Evolutionary conservation across 257 asterid species (phyloP).

Genomic region (Galeopsis tetrahit): DNA sequence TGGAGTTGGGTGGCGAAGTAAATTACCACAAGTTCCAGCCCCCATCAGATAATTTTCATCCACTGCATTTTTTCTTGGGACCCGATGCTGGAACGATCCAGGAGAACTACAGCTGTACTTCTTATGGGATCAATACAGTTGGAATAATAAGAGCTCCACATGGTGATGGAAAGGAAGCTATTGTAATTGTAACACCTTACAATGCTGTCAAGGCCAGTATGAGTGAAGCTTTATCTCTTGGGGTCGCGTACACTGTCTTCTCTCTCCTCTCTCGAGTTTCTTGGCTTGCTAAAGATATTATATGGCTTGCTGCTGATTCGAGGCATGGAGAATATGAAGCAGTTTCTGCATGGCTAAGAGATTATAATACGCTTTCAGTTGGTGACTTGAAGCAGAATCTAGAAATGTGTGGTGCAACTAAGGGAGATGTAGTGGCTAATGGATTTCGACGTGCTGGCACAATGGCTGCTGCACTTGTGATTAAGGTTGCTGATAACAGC

Average conservation of each 20-base stretch:
- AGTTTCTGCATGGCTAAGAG: constrained; percentile 90
- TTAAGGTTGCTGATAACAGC: constrained; percentile 74
- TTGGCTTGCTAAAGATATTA: constrained; percentile 96
- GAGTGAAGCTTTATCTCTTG: constrained; percentile 88
- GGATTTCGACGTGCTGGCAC: constrained; percentile 96
- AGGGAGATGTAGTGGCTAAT: constrained; percentile 38
- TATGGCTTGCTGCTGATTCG: constrained; percentile 97
- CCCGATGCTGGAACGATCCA: constrained; percentile 58
- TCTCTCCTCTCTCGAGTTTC: constrained; percentile 84
- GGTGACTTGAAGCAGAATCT: constrained; percentile 49
- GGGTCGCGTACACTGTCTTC: constrained; percentile 80
- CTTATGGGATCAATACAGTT: constrained; percentile 76
- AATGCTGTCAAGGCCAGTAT: constrained; percentile 59
- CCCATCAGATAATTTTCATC: constrained; percentile 58
- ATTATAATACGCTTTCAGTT: constrained; percentile 69
- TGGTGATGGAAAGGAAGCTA: constrained; percentile 97
- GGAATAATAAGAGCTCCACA: constrained; percentile 94
- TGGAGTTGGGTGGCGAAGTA: constrained; percentile 85
- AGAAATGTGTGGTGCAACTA: constrained; percentile 48
- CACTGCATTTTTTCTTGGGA: constrained; percentile 73
- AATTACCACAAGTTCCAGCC: constrained; percentile 78
- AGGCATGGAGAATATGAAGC: constrained; percentile 87
- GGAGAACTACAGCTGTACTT: constrained; percentile 64
- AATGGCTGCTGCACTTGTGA: constrained; percentile 94
- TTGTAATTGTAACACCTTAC: constrained; percentile 92